Base-by-base conservation (phyloP, 2,329 filamentous ascomycete species). In the Aspergillus sp. region DNA sequence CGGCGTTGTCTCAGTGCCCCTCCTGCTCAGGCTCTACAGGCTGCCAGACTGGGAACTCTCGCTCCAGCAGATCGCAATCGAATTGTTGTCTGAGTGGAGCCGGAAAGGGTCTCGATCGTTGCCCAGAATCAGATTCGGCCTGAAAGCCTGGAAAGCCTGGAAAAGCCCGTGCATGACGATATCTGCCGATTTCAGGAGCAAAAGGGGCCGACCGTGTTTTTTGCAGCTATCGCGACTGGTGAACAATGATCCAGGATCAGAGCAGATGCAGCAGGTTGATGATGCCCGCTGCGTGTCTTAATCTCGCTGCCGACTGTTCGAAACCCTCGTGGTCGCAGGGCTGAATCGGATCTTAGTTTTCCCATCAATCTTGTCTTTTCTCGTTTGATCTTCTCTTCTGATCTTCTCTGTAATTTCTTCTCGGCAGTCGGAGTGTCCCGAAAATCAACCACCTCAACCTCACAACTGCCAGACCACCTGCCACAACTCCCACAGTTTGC, bases 71-170 rank as follows among this genome's bases (percentile, higher is more conserved):
- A 37, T n/a, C 35, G 35, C 35, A 37, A 37, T 37, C 12, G 12
- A 37, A 37, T 35, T 37, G 33, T 37, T 31, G 60, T 31, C 27
- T 31, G 27, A 31, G 27, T 62, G 56, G 60, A 52, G 39, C 54
- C 46, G 33, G 40, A 41, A 56, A 63, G 60, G 60, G 62, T 64
- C 62, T 64, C 62, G 60, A 64, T 62, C 60, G 51, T 55, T 54
- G 62, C 57, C 60, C 55, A 64, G 62, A 37, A 55, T 49, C 27
- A 19, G 33, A 23, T 48, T 25, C 27, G 27, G 27, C 27, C 9
- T 31, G 8, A 9, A 31, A 31, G 27, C 27, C 27, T 31, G 27
- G 9, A 31, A 31, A 31, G 27, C 27, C 27, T 31, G 23, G 23
- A 25, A 25, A 25, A 39, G 41, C 50, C 52, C 40, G 45, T 60